Evolutionary conservation across 2,329 filamentous ascomycete species (phyloP).

Genomic region (Blastomyces parvus): DNA sequence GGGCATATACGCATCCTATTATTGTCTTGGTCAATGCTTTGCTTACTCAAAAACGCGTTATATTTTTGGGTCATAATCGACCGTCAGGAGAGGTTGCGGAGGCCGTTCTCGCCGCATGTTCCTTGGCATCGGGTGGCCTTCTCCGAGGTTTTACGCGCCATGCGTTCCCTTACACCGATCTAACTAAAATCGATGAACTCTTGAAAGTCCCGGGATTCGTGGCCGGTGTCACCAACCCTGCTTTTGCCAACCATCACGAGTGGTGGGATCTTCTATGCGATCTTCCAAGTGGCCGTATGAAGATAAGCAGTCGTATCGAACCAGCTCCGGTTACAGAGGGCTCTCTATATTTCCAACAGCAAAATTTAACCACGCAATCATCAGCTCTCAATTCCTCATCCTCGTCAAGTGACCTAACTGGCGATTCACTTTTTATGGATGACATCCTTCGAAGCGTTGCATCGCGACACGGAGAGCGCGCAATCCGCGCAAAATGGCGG

Average conservation of each 20-base stretch:
- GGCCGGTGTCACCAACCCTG: constrained; percentile 93
- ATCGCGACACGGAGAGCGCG: constrained; percentile 77
- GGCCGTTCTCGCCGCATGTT: constrained; percentile 94
- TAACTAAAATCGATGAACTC: constrained; percentile 95
- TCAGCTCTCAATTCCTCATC: constrained; percentile 18
- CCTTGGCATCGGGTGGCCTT: constrained; percentile 84
- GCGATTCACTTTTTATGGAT: constrained; percentile 81
- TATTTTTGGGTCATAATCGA: constrained; percentile 91
- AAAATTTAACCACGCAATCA: constrained; percentile 31
- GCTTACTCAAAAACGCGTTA: constrained; percentile 89
- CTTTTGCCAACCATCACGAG: constrained; percentile 86
- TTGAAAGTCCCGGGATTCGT: constrained; percentile 96
- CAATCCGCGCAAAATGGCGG: constrained; percentile 84
- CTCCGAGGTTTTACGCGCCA: constrained; percentile 88
- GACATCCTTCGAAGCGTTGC: constrained; percentile 75
- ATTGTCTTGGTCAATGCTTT: constrained; percentile 91
- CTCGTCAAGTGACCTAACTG: constrained; percentile 57
- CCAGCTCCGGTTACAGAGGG: constrained; percentile 73
- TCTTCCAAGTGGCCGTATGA: constrained; percentile 81
- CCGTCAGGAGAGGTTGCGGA: constrained; percentile 94
- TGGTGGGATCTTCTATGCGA: constrained; percentile 99
- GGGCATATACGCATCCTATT: constrained; percentile 81
- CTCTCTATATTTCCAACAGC: constrained; percentile 75
- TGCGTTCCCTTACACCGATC: constrained; percentile 94
- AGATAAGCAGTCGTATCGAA: constrained; percentile 85